Evolutionary conservation across 1,139 yeast species (phyloP).

Genomic region (Suhomyces taliae): DNA sequence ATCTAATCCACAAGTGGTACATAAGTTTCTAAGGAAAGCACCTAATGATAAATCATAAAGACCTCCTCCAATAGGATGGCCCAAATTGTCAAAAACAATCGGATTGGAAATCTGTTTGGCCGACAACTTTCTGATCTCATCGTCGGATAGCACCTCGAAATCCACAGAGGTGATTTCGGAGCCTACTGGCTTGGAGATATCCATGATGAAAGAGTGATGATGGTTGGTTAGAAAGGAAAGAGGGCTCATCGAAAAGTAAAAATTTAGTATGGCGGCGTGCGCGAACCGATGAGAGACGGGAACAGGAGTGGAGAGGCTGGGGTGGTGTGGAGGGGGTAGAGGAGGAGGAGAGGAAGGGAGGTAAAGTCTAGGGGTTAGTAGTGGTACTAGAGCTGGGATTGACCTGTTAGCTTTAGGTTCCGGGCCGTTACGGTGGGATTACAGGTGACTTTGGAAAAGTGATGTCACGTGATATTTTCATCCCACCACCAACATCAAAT

Average conservation of each 20-base stretch:
- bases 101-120: conserved; percentile 97
- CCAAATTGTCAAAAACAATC: conserved; percentile 89
- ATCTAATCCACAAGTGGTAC: conserved; percentile 95
- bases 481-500: too few relatives aligned
- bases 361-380: too few relatives aligned
- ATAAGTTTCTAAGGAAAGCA: conserved; percentile 82
- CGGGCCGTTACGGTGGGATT: too few relatives aligned
- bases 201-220: conserved; percentile 51
- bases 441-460: too few relatives aligned
- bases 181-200: conserved; percentile 93
- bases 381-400: too few relatives aligned
- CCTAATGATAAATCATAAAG: conserved; percentile 92
- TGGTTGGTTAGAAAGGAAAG: neutral
- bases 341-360: too few relatives aligned
- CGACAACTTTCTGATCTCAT: conserved; percentile 80
- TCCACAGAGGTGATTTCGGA: conserved; percentile 91
- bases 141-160: conserved; percentile 80
- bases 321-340: too few relatives aligned
- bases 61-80: conserved; percentile 94
- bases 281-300: neutral
- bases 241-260: conserved; percentile 7
- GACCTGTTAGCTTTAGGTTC: too few relatives aligned
- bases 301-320: neutral
- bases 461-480: too few relatives aligned
- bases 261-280: conserved; percentile 4